A percentile compares a stretch with the other conserved stretches of the same genome.
Evolutionary conservation across 140 eudicot species (phyloP).

Genomic region (Senecio squalidus): DNA sequence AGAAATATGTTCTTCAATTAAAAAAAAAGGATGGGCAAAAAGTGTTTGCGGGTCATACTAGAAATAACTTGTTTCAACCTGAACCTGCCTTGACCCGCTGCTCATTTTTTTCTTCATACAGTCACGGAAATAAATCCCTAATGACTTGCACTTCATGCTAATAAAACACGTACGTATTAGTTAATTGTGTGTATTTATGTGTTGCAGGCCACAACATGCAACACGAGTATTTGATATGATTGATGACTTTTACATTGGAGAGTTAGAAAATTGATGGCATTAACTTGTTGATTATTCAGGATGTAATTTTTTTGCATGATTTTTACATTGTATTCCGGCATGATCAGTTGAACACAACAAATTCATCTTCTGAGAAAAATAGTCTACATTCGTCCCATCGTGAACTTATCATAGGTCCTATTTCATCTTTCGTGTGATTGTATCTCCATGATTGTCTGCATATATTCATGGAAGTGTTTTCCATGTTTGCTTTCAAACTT

Average conservation of each 20-base stretch:
- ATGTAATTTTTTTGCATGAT: slow-evolving; percentile 9
- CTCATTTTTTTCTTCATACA: too few relatives aligned
- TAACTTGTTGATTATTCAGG: slow-evolving; percentile 7
- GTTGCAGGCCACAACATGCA: slow-evolving; percentile 90
- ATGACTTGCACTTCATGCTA: too few relatives aligned
- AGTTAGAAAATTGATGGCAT: slow-evolving; percentile 37
- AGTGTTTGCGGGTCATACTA: too few relatives aligned
- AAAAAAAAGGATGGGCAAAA: too few relatives aligned
- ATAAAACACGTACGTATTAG: not conserved
- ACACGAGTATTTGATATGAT: slow-evolving; percentile 85
- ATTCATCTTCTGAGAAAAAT: slow-evolving; percentile 8
- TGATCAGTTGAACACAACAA: not conserved
- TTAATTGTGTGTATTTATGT: not conserved
- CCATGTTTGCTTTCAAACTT: too few relatives aligned
- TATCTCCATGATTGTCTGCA: too few relatives aligned
- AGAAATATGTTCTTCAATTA: too few relatives aligned
- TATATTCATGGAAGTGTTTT: too few relatives aligned
- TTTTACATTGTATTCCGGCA: not conserved
- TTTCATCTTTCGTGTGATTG: not conserved
- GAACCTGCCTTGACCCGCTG: too few relatives aligned
- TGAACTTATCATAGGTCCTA: not conserved
- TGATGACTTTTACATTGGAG: slow-evolving; percentile 78
- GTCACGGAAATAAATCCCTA: too few relatives aligned
- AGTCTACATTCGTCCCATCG: not conserved
- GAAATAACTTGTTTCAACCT: too few relatives aligned